Percentiles rank a stretch among this genome's conserved stretches.
phyloP scores from a whole-genome alignment of 2,329 filamentous ascomycete genomes.

The Neocatenulostroma microsporum region DNA sequence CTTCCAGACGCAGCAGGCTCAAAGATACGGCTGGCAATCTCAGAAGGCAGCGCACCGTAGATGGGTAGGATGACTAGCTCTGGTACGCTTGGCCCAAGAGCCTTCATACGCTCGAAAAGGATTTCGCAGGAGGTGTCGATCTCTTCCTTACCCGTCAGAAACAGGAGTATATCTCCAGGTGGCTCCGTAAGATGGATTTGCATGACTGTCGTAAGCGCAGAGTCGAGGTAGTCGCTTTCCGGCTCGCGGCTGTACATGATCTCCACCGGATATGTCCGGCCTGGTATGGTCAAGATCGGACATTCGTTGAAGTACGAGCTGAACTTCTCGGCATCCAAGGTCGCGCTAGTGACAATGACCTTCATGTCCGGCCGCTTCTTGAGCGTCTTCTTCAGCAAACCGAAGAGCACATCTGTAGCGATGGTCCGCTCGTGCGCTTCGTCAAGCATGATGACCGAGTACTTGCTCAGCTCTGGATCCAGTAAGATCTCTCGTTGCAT shows the following conservation, averaged over 20 bases:
- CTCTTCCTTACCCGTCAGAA: slow-evolving; percentile 94
- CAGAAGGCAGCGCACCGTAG: slow-evolving; percentile 87
- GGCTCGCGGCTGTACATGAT: slow-evolving; percentile 92
- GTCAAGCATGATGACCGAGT: slow-evolving; percentile 96
- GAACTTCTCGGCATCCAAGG: slow-evolving; percentile 94
- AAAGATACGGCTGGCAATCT: slow-evolving; percentile 91
- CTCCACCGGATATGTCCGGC: slow-evolving; percentile 90
- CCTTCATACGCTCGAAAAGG: slow-evolving; percentile 91
- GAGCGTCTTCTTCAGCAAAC: slow-evolving; percentile 84
- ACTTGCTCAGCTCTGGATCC: slow-evolving; percentile 79
- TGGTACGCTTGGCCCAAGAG: slow-evolving; percentile 79
- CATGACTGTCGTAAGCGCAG: slow-evolving; percentile 94
- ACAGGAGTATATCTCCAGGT: slow-evolving; percentile 87
- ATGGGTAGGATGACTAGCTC: slow-evolving; percentile 90
- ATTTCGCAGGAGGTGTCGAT: slow-evolving; percentile 95
- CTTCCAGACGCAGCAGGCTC: slow-evolving; percentile 80
- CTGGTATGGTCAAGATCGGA: slow-evolving; percentile 93
- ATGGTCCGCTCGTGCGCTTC: slow-evolving; percentile 98
- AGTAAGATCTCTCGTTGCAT: slow-evolving; percentile 89
- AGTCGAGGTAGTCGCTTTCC: slow-evolving; percentile 90
- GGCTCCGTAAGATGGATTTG: slow-evolving; percentile 94
- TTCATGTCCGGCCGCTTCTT: slow-evolving; percentile 81
- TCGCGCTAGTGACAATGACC: slow-evolving; percentile 93
- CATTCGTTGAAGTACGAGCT: slow-evolving; percentile 93
- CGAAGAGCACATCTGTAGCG: slow-evolving; percentile 90